Evolutionary conservation across 495 filamentous ascomycete genomes (phyloP).

Genomic region (Pseudomonodictys pantanalensis): DNA sequence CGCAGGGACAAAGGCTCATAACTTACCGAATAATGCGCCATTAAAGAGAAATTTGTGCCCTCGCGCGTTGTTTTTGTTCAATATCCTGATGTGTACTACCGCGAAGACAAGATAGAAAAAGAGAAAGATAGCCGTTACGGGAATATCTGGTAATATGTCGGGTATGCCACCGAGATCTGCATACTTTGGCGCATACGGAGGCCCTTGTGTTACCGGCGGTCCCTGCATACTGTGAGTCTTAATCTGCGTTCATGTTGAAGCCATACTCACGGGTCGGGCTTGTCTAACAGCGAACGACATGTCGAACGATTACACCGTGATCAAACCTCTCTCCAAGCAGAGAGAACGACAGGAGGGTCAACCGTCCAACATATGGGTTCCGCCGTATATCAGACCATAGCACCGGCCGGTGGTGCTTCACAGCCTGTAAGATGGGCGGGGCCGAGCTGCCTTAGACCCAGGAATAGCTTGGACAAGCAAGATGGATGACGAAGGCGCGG

Average conservation of each 20-base stretch:
- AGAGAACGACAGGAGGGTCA: neutral
- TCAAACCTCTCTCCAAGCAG: neutral
- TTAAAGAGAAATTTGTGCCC: slow-evolving; percentile 47
- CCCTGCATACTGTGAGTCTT: neutral
- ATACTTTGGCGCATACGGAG: slow-evolving; percentile 40
- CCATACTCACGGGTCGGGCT: neutral
- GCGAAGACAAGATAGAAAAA: slow-evolving; percentile 37
- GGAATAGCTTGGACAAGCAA: slow-evolving; percentile 1
- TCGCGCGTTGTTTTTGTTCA: slow-evolving; percentile 30
- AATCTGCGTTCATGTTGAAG: neutral
- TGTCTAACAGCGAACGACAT: slow-evolving; percentile 11
- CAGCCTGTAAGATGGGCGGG: slow-evolving; percentile 1
- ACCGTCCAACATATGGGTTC: neutral
- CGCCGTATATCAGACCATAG: slow-evolving; percentile 12
- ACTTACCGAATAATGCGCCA: slow-evolving; percentile 60
- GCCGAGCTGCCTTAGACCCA: neutral
- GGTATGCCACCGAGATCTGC: slow-evolving; percentile 36
- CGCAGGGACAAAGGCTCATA: neutral
- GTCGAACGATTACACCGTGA: neutral
- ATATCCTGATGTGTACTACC: slow-evolving; percentile 33
- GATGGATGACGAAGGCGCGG: slow-evolving; percentile 8
- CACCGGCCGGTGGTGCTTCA: neutral
- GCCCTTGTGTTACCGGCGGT: neutral
- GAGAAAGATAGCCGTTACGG: slow-evolving; percentile 38
- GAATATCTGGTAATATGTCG: slow-evolving; percentile 37